Conservation (phyloP, 2,329 filamentous ascomycete species). For the Tympanopsis confertula region DNA sequence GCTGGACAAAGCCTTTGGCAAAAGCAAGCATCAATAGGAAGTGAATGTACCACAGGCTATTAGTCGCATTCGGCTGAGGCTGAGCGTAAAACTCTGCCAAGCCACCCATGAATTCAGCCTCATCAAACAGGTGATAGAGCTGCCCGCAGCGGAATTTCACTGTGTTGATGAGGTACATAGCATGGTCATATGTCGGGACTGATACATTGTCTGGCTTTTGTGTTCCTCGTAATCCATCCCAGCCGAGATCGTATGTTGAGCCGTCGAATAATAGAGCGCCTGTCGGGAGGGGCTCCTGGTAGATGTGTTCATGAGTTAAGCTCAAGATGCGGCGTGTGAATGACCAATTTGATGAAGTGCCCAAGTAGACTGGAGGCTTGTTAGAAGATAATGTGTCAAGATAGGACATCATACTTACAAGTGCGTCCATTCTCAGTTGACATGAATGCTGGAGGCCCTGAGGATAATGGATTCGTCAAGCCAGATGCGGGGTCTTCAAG, state of each 20-base stretch:
- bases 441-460: conserved; percentile 26
- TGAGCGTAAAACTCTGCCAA: conserved; percentile 27
- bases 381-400: conserved; percentile 1
- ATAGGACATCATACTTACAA: conserved; percentile 19
- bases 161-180: neutral
- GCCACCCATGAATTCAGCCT: conserved; percentile 27
- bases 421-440: conserved; percentile 24
- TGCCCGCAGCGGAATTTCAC: neutral
- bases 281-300: conserved; percentile 26
- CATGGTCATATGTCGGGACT: conserved; percentile 5
- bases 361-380: conserved; percentile 31
- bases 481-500: too few species aligned
- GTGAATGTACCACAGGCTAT: conserved; percentile 35
- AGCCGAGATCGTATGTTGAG: conserved; percentile 35
- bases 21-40: conserved; percentile 40
- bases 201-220: conserved; percentile 5
- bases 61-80: too few species aligned
- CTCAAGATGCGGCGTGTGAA: conserved; percentile 36
- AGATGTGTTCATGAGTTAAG: conserved; percentile 32
- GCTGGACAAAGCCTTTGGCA: conserved; percentile 37
- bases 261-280: conserved; percentile 36
- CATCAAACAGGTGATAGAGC: conserved; percentile 21
- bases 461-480: conserved; percentile 29
- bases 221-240: conserved; percentile 26
- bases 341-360: conserved; percentile 44